Evolutionary conservation across 805 yeast species (phyloP).

Genomic region (Starmerella vaccinii): DNA sequence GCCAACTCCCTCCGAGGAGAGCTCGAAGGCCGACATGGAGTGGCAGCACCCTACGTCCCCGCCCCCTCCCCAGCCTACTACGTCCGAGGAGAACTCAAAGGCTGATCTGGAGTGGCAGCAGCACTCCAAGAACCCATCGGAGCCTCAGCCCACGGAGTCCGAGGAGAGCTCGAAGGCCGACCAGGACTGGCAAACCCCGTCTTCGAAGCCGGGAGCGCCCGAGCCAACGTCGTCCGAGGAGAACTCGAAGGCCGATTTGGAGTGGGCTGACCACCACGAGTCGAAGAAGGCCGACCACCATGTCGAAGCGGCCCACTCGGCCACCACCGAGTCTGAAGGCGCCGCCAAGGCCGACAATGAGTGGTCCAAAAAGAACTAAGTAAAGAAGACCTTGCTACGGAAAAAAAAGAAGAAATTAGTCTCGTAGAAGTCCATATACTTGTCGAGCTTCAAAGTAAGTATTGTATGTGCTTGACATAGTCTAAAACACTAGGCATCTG

Average conservation of each 20-base stretch:
- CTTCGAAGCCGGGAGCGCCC: too few species aligned
- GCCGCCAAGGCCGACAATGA: constrained; percentile 15
- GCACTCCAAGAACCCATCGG: background rate
- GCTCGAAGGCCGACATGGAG: constrained; percentile 20
- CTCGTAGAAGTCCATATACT: too few species aligned
- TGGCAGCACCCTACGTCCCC: background rate
- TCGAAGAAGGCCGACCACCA: background rate
- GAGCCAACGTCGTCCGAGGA: constrained; percentile 16
- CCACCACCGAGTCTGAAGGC: constrained; percentile 10
- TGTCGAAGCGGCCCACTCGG: background rate
- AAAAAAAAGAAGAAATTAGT: too few species aligned
- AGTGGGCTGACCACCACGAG: constrained; percentile 2
- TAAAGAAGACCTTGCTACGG: too few species aligned
- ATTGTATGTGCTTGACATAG: too few species aligned
- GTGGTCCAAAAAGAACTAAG: constrained; percentile 3
- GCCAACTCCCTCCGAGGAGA: constrained; percentile 14
- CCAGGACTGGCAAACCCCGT: constrained; percentile 4
- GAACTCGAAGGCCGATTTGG: constrained; percentile 18
- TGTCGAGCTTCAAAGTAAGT: too few species aligned
- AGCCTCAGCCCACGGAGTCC: constrained; percentile 7
- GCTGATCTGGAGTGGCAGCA: constrained; percentile 18
- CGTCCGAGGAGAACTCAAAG: constrained; percentile 18
- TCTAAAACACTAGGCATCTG: too few species aligned
- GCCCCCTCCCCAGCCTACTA: constrained; percentile 16
- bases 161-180: constrained; percentile 21